Evolutionary conservation across 2,329 filamentous ascomycete species (phyloP), one percentile per base, ranked within the genome.

Genomic region (Chalaropsis ovoidea): DNA sequence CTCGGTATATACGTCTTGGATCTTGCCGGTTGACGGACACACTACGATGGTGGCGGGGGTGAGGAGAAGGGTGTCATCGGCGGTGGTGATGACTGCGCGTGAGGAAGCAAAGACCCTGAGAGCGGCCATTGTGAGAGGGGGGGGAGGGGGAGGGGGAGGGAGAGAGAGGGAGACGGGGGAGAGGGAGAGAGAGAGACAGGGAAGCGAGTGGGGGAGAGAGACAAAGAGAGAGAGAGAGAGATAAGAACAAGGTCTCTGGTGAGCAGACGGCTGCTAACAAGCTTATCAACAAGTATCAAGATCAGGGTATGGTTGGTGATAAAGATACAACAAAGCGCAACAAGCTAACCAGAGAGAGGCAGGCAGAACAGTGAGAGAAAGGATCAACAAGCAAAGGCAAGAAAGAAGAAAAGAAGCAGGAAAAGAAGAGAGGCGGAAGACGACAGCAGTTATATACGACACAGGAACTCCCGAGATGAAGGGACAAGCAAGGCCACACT

Each of bases 1-100:
- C 31, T 83, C 82, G 65, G 88, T 83, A 69, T 86, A 83, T 68
- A 96, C 82, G 1, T 86, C 85, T 56, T 87, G 81, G 71, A 97
- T 95, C 77, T 92, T 96, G 72, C 94, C 94, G 0, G 90, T 92
- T 52, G 74, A 74, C 6, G 84, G 82, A 1, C 90, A 95, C 70
- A 96, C 79, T 65, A 87, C 81, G 67, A 99, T 85, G 13, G 92
- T 96, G 67, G 90, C 93, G 22, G 91, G 86, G 2, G 88, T 90
- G 58, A 96, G 77, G 31, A 81, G 65, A 42, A 86, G 79, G 27
- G 78, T 79, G 70, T 84, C 77, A 69, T 85, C 80, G 54, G 84
- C 80, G 67, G 88, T 86, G 58, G 87, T 87, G 70, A 97, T 80
- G 62, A 97, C 85, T 66, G 89, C 89, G 71, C 92, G 84, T 31